These are phyloP conservation scores for Aspergillus sp. DNA, from an alignment of 2,329 filamentous ascomycete species.

Conservation along the genomic window DNA sequence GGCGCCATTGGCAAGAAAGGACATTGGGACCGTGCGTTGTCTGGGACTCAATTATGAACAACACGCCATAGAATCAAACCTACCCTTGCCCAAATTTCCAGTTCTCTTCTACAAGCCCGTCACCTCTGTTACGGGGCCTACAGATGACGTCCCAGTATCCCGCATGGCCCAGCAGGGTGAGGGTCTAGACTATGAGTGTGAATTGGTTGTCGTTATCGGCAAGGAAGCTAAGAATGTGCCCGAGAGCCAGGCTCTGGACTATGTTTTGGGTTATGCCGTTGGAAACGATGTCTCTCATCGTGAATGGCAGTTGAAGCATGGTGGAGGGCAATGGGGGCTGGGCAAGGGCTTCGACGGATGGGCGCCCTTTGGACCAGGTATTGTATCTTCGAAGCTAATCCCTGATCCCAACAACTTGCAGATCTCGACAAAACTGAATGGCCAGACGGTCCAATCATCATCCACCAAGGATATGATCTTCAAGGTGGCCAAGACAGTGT, in stretches of 20 bases:
- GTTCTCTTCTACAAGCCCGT: slow-evolving; percentile 74
- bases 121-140: slow-evolving; percentile 66
- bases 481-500: slow-evolving; percentile 48
- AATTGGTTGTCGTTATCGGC: slow-evolving; percentile 73
- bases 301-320: slow-evolving; percentile 71
- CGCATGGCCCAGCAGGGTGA: slow-evolving; percentile 64
- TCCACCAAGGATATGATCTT: slow-evolving; percentile 55
- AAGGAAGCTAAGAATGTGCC: slow-evolving; percentile 66
- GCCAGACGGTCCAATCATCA: slow-evolving; percentile 50
- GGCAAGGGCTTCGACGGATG: slow-evolving; percentile 77
- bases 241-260: slow-evolving; percentile 66
- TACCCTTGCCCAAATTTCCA: slow-evolving; percentile 70
- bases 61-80: slow-evolving; percentile 69
- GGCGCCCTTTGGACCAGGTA: slow-evolving; percentile 72
- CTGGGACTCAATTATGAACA: slow-evolving; percentile 72
- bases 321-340: slow-evolving; percentile 69
- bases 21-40: slow-evolving; percentile 68
- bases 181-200: slow-evolving; percentile 79
- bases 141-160: slow-evolving; percentile 67
- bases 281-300: slow-evolving; percentile 81
- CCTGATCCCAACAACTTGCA: slow-evolving; percentile 43
- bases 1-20: slow-evolving; percentile 62
- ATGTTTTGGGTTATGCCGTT: slow-evolving; percentile 73
- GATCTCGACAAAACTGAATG: slow-evolving; percentile 53
- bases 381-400: slow-evolving; percentile 59